Evolutionary conservation across 2,329 filamentous ascomycete species (phyloP), one percentile per base, ranked within the genome.

Genomic region (Pseudogymnoascus sp.): DNA sequence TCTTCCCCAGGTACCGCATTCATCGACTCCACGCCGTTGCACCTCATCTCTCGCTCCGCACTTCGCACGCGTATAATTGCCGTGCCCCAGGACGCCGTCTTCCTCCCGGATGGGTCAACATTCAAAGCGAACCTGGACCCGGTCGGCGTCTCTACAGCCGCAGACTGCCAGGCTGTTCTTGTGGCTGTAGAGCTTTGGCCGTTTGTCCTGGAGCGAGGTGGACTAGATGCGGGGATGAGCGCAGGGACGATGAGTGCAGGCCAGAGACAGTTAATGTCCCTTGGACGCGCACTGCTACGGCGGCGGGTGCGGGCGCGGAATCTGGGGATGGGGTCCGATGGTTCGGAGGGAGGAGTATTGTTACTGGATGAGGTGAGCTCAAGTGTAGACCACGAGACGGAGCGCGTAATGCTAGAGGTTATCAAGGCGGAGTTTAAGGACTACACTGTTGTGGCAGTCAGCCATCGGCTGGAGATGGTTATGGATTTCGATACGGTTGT

Each of bases 71-170:
- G 77, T 0, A 71, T 84, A 38, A 80, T 82, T 44, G 78, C 80
- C 4, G 71, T 84, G 0, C 80, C 82, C 0, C 82, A 85, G 68
- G 82, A 84, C 4, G 70, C 80, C 0, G 77, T 82, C 2, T 82
- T 84, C 69, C 70, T 84, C 1, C 78, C 77, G 0, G 77, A 76
- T 37, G 76, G 74, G 5, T 76, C 73, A 53, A 75, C 73, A 1
- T 73, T 79, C 64, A 71, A 70, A 28, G 61, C 69, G 5, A 80
- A 82, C 63, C 73, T 82, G 0, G 80, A 82, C 63, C 77, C 79
- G 0, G 71, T 72, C 12, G 63, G 65, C 1, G 59, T 65, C 0
- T 73, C 76, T 1, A 74, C 73, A 64, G 40, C 60, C 6, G 21
- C 12, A 16, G 65, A 66, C 2, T 64, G 64, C 5, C 47, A 47